phyloP scores from a whole-genome alignment of 1,284 basidiomycete genomes.

The Irpex rosettiformis region DNA sequence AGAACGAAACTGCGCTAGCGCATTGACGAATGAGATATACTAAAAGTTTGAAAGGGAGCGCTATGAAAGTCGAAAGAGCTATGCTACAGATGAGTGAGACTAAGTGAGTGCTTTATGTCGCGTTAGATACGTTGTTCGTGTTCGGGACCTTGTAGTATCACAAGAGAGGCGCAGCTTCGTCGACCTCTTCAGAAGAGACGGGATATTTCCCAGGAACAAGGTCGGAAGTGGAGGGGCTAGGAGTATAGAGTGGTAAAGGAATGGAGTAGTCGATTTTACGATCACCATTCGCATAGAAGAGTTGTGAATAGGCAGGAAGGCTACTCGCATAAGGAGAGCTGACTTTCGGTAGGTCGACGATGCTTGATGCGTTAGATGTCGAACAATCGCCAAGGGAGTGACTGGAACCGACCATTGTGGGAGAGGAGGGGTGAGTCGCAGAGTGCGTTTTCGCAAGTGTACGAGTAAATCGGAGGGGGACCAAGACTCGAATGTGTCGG shows the following conservation, averaged over 20 bases:
- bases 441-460: slow-evolving; percentile 5
- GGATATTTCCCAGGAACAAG: not conserved
- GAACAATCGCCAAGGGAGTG: slow-evolving; percentile 1
- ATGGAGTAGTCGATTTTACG: slow-evolving; percentile 60
- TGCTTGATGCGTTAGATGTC: slow-evolving; percentile 1
- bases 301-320: slow-evolving; percentile 72
- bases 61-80: not conserved
- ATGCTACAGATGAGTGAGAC: not conserved
- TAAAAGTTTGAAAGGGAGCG: not conserved
- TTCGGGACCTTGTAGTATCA: not conserved
- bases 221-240: slow-evolving; percentile 14
- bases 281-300: slow-evolving; percentile 71
- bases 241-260: slow-evolving; percentile 64
- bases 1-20: not conserved
- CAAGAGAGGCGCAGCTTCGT: not conserved
- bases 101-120: not conserved
- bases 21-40: not conserved
- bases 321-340: slow-evolving; percentile 32
- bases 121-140: no score
- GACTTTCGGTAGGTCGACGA: slow-evolving; percentile 11
- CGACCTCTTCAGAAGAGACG: not conserved
- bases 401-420: slow-evolving; percentile 8
- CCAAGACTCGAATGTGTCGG: slow-evolving; percentile 38
- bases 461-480: slow-evolving; percentile 56
- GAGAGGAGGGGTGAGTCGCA: slow-evolving; percentile 6